Evolutionary conservation across 306 rosid genomes (phyloP).

Genomic region (Pueraria montana): DNA sequence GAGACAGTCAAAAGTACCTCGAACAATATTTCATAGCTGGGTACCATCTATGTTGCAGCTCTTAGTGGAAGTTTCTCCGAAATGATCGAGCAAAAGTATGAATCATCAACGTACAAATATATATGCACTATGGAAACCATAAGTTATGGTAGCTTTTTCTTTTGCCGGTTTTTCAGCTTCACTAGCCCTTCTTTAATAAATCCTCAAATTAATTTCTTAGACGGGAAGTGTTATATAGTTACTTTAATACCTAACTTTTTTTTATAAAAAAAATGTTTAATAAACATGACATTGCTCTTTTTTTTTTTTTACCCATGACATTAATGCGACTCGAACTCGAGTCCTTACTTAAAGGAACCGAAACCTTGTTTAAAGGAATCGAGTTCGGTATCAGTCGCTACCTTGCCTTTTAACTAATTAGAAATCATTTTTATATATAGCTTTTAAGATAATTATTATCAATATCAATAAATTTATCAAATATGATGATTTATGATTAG

Average conservation of each 20-base stretch:
- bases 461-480: too few relatives aligned
- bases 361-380: too few relatives aligned
- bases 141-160: not conserved
- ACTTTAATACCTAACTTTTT: not conserved
- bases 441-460: too few relatives aligned
- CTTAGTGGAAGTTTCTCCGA: conserved; percentile 49
- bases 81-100: conserved; percentile 41
- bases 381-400: too few relatives aligned
- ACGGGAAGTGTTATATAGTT: not conserved
- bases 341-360: too few relatives aligned
- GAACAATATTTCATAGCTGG: conserved; percentile 39
- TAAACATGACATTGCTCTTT: too few relatives aligned
- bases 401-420: too few relatives aligned
- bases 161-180: not conserved
- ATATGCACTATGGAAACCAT: conserved; percentile 13
- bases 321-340: too few relatives aligned
- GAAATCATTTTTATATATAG: too few relatives aligned
- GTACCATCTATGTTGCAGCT: conserved; percentile 30
- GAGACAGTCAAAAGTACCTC: conserved; percentile 33
- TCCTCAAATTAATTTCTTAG: not conserved
- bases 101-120: conserved; percentile 16
- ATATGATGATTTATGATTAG: too few relatives aligned
- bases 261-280: too few relatives aligned
- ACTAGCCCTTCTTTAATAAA: not conserved
- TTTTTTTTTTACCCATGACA: too few relatives aligned